phyloP scores from a whole-genome alignment of 2,329 filamentous ascomycete genomes.

The Penicillium sp. region DNA sequence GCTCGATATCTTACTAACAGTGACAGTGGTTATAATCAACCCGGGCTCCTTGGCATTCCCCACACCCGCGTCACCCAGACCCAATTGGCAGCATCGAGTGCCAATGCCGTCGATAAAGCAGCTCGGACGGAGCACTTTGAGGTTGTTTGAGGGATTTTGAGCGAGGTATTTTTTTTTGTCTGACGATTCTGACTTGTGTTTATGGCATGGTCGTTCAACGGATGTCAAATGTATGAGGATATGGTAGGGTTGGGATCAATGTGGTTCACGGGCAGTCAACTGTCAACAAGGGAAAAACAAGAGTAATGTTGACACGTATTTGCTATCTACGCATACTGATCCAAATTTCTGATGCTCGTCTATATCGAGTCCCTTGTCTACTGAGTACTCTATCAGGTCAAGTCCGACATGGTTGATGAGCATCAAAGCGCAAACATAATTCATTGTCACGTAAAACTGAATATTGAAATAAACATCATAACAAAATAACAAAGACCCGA shows the following conservation, averaged over 20 bases:
- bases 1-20: background rate
- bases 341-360: too few species aligned
- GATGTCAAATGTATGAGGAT: too few species aligned
- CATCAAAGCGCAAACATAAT: too few species aligned
- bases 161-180: background rate
- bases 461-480: background rate
- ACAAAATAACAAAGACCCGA: background rate
- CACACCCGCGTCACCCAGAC: slow-evolving; percentile 2
- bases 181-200: too few species aligned
- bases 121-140: background rate
- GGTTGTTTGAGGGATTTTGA: background rate
- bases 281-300: background rate
- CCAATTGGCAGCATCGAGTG: background rate
- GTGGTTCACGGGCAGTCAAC: background rate
- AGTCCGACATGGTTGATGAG: background rate
- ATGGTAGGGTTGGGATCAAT: too few species aligned
- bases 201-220: too few species aligned
- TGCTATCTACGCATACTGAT: too few species aligned
- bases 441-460: background rate
- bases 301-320: too few species aligned
- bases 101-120: background rate
- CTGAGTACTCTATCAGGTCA: background rate
- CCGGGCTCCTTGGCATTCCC: slow-evolving; percentile 4
- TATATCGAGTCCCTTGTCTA: background rate
- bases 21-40: slow-evolving; percentile 5